phyloP scores from a whole-genome alignment of 495 filamentous ascomycete species.

The Penicillium malachiteum region DNA sequence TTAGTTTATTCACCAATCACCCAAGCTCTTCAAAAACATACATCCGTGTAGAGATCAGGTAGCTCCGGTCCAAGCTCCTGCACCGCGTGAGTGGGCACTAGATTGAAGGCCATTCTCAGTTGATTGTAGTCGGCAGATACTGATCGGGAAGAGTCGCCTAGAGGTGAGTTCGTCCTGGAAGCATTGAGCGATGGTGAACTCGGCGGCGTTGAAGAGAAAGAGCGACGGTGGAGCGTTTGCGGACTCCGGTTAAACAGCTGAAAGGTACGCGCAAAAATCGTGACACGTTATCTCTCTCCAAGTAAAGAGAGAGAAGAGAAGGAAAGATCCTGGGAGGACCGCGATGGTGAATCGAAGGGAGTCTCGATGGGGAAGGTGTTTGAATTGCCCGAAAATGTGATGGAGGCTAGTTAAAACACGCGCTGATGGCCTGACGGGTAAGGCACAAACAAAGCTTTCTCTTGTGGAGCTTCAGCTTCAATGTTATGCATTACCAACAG shows the following conservation, averaged over 20 bases:
- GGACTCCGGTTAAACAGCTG: conserved; percentile 43
- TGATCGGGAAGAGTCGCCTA: conserved; percentile 41
- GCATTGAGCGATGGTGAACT: conserved; percentile 41
- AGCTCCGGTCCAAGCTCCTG: conserved; percentile 45
- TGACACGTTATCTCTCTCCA: conserved; percentile 25
- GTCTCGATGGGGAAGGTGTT: conserved; percentile 5
- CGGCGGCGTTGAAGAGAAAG: conserved; percentile 34
- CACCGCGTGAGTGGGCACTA: conserved; percentile 22
- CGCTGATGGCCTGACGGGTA: conserved; percentile 26
- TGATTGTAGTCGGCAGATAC: conserved; percentile 39
- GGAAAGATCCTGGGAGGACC: conserved; percentile 7
- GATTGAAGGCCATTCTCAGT: conserved; percentile 67
- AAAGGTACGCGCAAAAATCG: conserved; percentile 43
- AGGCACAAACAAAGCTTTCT: conserved; percentile 39
- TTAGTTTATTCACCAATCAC: conserved; percentile 8
- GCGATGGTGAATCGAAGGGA: conserved; percentile 10
- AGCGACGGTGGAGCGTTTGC: conserved; percentile 42
- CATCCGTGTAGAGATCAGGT: conserved; percentile 49
- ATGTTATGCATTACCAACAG: background rate
- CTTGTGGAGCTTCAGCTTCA: conserved; percentile 36
- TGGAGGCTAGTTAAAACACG: conserved; percentile 40
- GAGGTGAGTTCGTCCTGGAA: conserved; percentile 26
- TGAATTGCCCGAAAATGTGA: conserved; percentile 22
- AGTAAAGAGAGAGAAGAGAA: conserved; percentile 15
- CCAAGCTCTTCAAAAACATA: conserved; percentile 23